Evolutionary conservation across 2,329 filamentous ascomycete genomes (phyloP).

Genomic region (Capronia epimyces): DNA sequence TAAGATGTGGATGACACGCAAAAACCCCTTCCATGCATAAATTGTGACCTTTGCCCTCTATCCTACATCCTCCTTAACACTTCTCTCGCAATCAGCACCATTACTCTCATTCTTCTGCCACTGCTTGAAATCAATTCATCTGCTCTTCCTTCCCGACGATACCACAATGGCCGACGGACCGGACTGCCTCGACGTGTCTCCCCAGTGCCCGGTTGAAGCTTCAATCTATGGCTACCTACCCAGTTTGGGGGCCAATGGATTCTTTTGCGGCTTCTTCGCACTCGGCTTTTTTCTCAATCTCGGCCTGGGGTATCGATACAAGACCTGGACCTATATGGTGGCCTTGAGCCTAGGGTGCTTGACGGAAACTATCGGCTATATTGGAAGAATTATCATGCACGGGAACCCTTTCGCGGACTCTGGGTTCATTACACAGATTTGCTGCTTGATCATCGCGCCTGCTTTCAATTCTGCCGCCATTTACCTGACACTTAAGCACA

Average conservation of each 20-base stretch:
- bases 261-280: constrained; percentile 50
- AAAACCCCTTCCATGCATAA: neutral
- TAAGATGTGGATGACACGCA: neutral
- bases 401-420: constrained; percentile 47
- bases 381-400: constrained; percentile 50
- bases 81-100: neutral
- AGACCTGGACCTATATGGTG: constrained; percentile 53
- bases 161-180: constrained; percentile 9
- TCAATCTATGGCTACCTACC: constrained; percentile 54
- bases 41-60: neutral
- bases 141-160: neutral
- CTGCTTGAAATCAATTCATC: neutral
- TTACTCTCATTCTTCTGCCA: neutral
- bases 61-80: neutral
- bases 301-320: constrained; percentile 46
- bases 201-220: constrained; percentile 42
- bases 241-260: constrained; percentile 46
- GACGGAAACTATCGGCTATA: constrained; percentile 53
- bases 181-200: constrained; percentile 31
- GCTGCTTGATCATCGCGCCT: constrained; percentile 52
- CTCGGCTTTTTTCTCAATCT: constrained; percentile 47
- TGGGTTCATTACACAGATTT: constrained; percentile 50
- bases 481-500: constrained; percentile 53
- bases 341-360: constrained; percentile 44
- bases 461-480: constrained; percentile 53